Evolutionary conservation across 768 basidiomycete genomes (phyloP), one percentile per base, ranked within the genome.

Genomic region (Mycena floridula): DNA sequence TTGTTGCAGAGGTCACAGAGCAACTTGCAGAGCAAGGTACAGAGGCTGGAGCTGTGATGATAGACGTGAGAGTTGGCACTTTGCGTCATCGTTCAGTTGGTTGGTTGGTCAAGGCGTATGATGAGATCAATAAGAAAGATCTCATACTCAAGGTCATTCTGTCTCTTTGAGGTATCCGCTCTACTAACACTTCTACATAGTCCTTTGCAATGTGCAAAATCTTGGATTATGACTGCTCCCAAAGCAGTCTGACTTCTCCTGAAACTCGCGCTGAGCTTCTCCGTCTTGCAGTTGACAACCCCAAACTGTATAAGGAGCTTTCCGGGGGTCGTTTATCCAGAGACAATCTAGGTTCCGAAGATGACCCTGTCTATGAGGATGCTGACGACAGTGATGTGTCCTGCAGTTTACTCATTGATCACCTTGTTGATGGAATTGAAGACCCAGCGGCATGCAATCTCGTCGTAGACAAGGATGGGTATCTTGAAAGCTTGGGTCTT

Each of bases 91-190:
- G 57, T 11, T 50, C 45, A 2, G 48, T 60, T 7, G 25, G 43
- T 4, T 67, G 64, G 65, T 42, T 68, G 26, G 49, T 59, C 6
- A 53, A 55, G 15, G 57, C 57, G 1, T 59, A 48, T 35, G 39
- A 53, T 3, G 55, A 46, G 7, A 43, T 63, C 32, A 62, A 59
- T 42, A 54, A 59, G 7, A 47, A 49, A 8, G 55, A 53, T 4
- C 37, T 65, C 7, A 50, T 66, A 12, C 45, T 50, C 40, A 60
- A 63, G 52, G 63, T 64, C 21, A 36, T 54, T 46, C 23, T 8
- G 6, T 41, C n/a, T 25, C n/a, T 22, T 25, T 22, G 8, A 28
- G 13, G 3, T 3, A 20, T 1, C 20, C n/a, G 2, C 39, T 32
- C 21, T n/a, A 30, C 13, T 18, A 11, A 25, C 8, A n/a, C n/a